A percentile compares a stretch with the other conserved stretches of the same genome.
Conservation (phyloP, 805 yeast genomes). For the Metschnikowia corniflorae region DNA sequence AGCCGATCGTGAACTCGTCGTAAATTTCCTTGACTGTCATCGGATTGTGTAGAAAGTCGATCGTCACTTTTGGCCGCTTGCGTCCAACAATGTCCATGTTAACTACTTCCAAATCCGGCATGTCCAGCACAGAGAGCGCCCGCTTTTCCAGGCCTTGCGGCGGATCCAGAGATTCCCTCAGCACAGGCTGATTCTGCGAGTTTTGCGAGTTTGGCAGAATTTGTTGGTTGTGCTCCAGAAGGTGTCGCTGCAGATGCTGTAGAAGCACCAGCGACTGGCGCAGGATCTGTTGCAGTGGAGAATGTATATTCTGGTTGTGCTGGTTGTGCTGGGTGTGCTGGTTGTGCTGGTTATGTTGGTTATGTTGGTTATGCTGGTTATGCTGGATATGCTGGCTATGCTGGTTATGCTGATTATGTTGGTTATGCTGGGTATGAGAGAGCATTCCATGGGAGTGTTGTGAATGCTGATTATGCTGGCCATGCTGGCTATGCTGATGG, state of each 20-base stretch:
- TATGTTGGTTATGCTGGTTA: not conserved
- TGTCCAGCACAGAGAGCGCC: constrained; percentile 11
- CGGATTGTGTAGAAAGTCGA: constrained; percentile 42
- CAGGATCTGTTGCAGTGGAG: not conserved
- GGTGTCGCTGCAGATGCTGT: constrained; percentile 3
- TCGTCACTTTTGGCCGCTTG: constrained; percentile 35
- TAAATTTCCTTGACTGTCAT: constrained; percentile 43
- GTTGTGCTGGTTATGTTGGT: constrained; percentile 1
- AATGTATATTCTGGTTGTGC: not conserved
- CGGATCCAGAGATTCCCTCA: not conserved
- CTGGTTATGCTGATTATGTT: constrained; percentile 1
- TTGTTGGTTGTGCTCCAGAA: constrained; percentile 4
- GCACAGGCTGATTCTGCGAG: constrained; percentile 2
- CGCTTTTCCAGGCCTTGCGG: constrained; percentile 4
- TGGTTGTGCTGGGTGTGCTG: constrained; percentile 2
- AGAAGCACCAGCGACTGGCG: not conserved
- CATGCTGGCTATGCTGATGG: not conserved
- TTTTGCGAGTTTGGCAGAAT: constrained; percentile 4
- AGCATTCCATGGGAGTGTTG: not conserved
- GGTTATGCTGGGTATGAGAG: not conserved
- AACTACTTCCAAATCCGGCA: constrained; percentile 19
- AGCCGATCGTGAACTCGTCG: constrained; percentile 44
- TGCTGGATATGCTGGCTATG: not conserved
- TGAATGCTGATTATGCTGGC: not conserved
- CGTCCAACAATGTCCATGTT: constrained; percentile 17